Evolutionary conservation across 352 stramenopile genomes (phyloP).

Genomic region (Phytopythium litorale): DNA sequence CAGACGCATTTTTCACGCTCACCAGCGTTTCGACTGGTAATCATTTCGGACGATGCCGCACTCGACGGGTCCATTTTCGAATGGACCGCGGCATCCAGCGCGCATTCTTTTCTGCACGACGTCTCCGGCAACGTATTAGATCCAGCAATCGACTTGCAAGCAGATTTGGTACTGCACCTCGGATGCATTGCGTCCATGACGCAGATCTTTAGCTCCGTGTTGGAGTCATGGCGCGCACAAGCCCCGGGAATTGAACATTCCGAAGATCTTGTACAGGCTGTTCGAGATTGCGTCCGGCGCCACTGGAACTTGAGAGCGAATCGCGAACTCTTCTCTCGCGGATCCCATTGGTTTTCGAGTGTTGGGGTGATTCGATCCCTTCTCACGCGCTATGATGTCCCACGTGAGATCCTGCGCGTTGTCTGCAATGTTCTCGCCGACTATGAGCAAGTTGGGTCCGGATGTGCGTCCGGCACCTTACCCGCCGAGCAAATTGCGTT

Average conservation of each 20-base stretch:
- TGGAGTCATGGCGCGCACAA: background rate
- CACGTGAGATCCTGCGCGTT: constrained; percentile 23
- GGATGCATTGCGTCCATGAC: constrained; percentile 24
- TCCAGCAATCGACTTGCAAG: constrained; percentile 14
- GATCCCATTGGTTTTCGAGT: constrained; percentile 37
- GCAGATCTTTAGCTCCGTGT: constrained; percentile 6
- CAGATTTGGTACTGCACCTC: constrained; percentile 33
- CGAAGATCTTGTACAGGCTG: constrained; percentile 10
- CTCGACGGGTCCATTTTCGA: constrained; percentile 14
- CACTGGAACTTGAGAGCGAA: constrained; percentile 36
- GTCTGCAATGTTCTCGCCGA: constrained; percentile 27
- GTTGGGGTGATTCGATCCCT: constrained; percentile 36
- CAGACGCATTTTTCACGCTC: constrained; percentile 24
- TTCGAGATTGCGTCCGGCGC: constrained; percentile 34
- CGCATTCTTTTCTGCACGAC: constrained; percentile 23
- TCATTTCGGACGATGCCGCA: constrained; percentile 20
- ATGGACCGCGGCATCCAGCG: background rate
- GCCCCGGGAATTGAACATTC: background rate
- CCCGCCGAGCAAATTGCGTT: constrained; percentile 23
- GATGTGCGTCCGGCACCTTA: constrained; percentile 1
- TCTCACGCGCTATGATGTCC: constrained; percentile 23
- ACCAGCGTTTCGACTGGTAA: constrained; percentile 25
- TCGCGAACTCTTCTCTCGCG: constrained; percentile 27
- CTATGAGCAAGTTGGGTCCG: constrained; percentile 36
- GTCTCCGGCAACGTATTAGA: constrained; percentile 25